Evolutionary conservation across 306 rosid genomes (phyloP), one percentile per base, ranked within the genome.

Genomic region (Malus fusca): DNA sequence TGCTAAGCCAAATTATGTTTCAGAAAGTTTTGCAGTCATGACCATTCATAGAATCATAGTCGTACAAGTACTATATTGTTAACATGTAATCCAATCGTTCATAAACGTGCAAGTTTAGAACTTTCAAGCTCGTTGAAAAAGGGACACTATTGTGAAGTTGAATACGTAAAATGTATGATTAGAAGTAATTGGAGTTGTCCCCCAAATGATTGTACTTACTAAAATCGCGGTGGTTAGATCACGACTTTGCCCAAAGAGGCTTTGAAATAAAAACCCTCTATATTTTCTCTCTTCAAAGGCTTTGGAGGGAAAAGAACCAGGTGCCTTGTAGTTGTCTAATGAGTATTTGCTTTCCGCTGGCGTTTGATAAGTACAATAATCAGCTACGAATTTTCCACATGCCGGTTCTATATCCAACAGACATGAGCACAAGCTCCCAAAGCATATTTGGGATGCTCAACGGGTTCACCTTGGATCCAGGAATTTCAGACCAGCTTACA

Each of bases 401-500:
- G 75, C 95, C 90, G 21, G 85, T 90, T 81, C 97, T 87, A 87
- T 95, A 95, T 58, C 98, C 98, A 74, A 83, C 80, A 43, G 97
- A 88, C 96, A 95, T 95, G 79, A 95, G 92, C 73, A 88, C 77
- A 77, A 92, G 93, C 89, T 95, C 98, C 98, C 97, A 95, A 68
- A 95, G 97, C 97, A 95, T 95, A 90, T 90, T 90, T 23, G 96
- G 98, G 63, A 92, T 95, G 84, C 98, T 95, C 84, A 90, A 79
- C 14, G 83, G 92, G 58, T 89, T 90, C 87, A 95, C 96, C 92
- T 95, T 95, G 8, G 98, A 95, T 78, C 98, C 98, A n/a, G 98
- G 97, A 83, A 95, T 95, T 84, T 95, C 98, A 8, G 92, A 88
- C 98, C 98, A 95, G 82, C 81, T 92, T 84, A 95, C 98, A 63